Evolutionary conservation across 1,139 yeast species (phyloP).

Genomic region (Sugiyamaella grinbergsii): DNA sequence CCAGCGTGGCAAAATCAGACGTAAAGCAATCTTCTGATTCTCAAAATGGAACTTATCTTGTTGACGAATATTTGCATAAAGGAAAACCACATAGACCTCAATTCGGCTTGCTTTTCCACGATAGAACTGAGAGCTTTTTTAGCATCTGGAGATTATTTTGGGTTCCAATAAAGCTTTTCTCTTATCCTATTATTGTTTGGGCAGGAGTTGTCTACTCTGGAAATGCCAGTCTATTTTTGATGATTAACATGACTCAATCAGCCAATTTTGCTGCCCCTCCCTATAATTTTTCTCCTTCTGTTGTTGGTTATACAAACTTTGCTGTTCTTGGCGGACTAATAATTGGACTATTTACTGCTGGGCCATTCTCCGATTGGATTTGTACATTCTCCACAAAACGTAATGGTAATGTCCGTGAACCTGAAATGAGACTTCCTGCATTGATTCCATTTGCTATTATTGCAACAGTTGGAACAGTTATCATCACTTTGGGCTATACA

Average conservation of each 20-base stretch:
- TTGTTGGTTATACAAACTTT: slow-evolving; percentile 50
- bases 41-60: slow-evolving; percentile 6
- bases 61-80: slow-evolving; percentile 24
- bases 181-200: slow-evolving; percentile 51
- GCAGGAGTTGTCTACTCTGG: slow-evolving; percentile 51
- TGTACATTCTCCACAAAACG: slow-evolving; percentile 44
- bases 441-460: slow-evolving; percentile 30
- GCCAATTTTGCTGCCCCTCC: slow-evolving; percentile 42
- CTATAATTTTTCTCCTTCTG: slow-evolving; percentile 45
- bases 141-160: slow-evolving; percentile 46
- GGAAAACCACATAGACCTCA: slow-evolving; percentile 30
- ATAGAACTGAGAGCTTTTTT: slow-evolving; percentile 40
- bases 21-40: not conserved
- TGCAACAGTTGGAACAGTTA: slow-evolving; percentile 22
- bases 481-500: slow-evolving; percentile 41
- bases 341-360: slow-evolving; percentile 50
- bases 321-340: slow-evolving; percentile 48
- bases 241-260: slow-evolving; percentile 43
- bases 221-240: slow-evolving; percentile 45
- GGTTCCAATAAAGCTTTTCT: slow-evolving; percentile 38
- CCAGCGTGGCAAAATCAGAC: not conserved
- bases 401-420: slow-evolving; percentile 48
- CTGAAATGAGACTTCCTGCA: slow-evolving; percentile 49
- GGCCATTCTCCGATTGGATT: slow-evolving; percentile 50
- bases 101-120: slow-evolving; percentile 26